Conservation (phyloP, 345 rosid species). For the Citrus trifoliata region DNA sequence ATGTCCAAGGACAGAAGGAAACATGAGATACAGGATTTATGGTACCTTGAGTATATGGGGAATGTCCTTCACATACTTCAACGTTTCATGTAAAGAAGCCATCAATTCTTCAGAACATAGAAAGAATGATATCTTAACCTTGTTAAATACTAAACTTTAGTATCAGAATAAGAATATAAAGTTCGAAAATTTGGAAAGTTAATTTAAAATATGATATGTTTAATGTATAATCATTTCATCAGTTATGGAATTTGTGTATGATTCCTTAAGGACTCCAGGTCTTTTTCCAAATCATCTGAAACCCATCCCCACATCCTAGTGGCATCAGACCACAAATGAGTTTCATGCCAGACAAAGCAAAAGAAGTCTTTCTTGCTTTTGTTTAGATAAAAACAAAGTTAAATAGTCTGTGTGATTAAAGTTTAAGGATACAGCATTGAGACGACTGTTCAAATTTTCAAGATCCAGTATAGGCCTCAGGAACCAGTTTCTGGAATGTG, state of each 20-base stretch:
- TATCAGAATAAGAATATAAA: background rate
- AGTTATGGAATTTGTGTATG: background rate
- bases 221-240: background rate
- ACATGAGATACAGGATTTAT: background rate
- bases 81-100: constrained; percentile 71
- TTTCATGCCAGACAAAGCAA: constrained; percentile 15
- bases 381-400: background rate
- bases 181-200: background rate
- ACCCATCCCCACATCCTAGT: background rate
- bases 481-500: constrained; percentile 80
- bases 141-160: constrained; percentile 33
- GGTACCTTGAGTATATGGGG: constrained; percentile 73
- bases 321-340: background rate
- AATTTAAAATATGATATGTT: background rate
- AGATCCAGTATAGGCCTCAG: constrained; percentile 88
- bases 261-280: background rate
- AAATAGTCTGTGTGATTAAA: constrained; percentile 11
- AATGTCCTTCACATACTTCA: constrained; percentile 89
- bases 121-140: constrained; percentile 78
- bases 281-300: constrained; percentile 4
- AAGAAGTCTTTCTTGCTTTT: background rate
- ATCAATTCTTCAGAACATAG: constrained; percentile 76
- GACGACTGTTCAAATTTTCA: constrained; percentile 68
- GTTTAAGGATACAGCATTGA: constrained; percentile 82
- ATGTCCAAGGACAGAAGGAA: constrained; percentile 8